Evolutionary conservation across 768 basidiomycete genomes (phyloP).

Genomic region (Chlorophyllum brunneum): DNA sequence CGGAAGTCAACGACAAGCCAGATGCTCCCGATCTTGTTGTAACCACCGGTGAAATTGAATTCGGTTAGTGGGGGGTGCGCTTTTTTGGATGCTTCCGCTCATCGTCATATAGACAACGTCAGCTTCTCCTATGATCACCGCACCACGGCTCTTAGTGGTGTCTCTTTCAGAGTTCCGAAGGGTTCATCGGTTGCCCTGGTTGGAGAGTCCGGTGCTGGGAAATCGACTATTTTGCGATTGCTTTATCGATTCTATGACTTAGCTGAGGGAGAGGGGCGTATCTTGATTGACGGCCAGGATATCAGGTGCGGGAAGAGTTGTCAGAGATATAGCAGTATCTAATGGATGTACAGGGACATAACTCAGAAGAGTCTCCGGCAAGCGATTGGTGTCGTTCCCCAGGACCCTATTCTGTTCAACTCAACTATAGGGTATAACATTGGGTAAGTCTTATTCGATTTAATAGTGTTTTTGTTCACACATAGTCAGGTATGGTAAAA

Average conservation of each 20-base stretch:
- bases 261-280: conserved; percentile 70
- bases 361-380: conserved; percentile 77
- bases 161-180: conserved; percentile 87
- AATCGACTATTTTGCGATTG: conserved; percentile 81
- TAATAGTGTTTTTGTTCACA: conserved; percentile 1
- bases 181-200: conserved; percentile 88
- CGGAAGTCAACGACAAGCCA: conserved; percentile 79
- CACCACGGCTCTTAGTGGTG: conserved; percentile 62
- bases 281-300: conserved; percentile 83
- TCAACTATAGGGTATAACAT: conserved; percentile 70
- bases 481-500: conserved; percentile 67
- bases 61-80: conserved; percentile 47
- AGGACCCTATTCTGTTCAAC: conserved; percentile 77
- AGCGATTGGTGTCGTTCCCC: conserved; percentile 88
- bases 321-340: not conserved
- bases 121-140: conserved; percentile 81
- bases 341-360: conserved; percentile 50
- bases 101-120: conserved; percentile 60
- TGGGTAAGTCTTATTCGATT: conserved; percentile 36
- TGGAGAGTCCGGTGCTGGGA: conserved; percentile 78
- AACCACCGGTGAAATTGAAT: conserved; percentile 78
- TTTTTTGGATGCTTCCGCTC: not conserved
- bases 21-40: conserved; percentile 72
- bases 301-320: conserved; percentile 42
- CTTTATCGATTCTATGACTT: conserved; percentile 93